Conservation (phyloP, 2,329 filamentous ascomycete species). For the Sclerotinia trifoliorum region DNA sequence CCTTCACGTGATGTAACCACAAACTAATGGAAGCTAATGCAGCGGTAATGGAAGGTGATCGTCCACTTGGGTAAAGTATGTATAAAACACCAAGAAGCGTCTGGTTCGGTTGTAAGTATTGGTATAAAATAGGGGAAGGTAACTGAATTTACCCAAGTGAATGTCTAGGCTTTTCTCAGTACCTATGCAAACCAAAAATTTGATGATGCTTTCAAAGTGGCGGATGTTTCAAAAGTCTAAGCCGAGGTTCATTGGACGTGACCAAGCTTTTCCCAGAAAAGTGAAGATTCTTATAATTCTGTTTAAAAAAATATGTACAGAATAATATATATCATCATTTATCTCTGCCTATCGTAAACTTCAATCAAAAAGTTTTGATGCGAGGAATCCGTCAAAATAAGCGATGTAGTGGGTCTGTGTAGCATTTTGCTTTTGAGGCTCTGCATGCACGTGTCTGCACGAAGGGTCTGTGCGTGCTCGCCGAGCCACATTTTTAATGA, state of each 20-base stretch:
- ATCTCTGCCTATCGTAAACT: not conserved
- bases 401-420: not conserved
- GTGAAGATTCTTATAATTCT: not conserved
- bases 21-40: not conserved
- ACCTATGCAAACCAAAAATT: not conserved
- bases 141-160: not conserved
- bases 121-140: not conserved
- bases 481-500: conserved; percentile 1
- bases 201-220: not conserved
- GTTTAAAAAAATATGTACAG: not conserved
- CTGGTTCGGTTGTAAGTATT: not conserved
- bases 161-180: not conserved
- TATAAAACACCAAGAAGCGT: not conserved
- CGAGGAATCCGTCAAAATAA: not conserved
- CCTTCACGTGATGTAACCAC: not conserved
- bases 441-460: not conserved
- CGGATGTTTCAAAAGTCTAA: not conserved
- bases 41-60: not conserved
- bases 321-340: not conserved
- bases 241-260: not conserved
- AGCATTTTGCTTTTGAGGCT: not conserved
- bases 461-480: not conserved
- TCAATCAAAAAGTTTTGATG: conserved; percentile 8
- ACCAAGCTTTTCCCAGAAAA: not conserved
- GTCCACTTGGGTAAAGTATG: not conserved